A percentile compares a stretch with the other conserved stretches of the same genome.
phyloP scores from a whole-genome alignment of 2,329 filamentous ascomycete genomes.

The Aspergillus quadrilineatus region DNA sequence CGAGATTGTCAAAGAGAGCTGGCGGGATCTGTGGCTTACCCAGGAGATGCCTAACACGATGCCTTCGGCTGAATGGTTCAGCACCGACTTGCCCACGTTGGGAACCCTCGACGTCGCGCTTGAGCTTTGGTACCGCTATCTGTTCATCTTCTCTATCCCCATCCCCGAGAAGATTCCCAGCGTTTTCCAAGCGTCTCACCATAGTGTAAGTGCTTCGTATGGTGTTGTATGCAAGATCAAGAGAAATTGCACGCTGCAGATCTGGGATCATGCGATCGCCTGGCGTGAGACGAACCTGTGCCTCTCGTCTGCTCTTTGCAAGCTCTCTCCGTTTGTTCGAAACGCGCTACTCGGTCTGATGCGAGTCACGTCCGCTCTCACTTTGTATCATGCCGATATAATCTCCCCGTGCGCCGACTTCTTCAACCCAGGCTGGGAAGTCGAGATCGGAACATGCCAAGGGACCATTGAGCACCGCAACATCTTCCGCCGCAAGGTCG shows the following conservation, averaged over 20 bases:
- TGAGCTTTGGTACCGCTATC: conserved; percentile 44
- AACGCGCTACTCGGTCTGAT: conserved; percentile 50
- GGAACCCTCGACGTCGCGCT: conserved; percentile 38
- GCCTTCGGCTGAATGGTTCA: conserved; percentile 38
- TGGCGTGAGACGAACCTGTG: conserved; percentile 58
- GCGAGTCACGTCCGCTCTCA: conserved; percentile 49
- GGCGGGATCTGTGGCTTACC: conserved; percentile 50
- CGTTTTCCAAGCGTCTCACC: conserved; percentile 64
- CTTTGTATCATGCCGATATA: conserved; percentile 59
- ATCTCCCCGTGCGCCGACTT: conserved; percentile 59
- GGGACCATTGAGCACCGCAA: conserved; percentile 58
- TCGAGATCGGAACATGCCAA: conserved; percentile 60
- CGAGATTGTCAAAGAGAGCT: conserved; percentile 45
- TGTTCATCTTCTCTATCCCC: conserved; percentile 59
- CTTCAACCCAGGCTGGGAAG: conserved; percentile 65
- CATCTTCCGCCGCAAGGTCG: conserved; percentile 59
- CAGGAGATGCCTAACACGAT: conserved; percentile 44
- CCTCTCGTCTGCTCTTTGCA: conserved; percentile 51
- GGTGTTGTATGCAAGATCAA: conserved; percentile 63
- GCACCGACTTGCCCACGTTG: conserved; percentile 41
- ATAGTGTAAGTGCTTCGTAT: conserved; percentile 61
- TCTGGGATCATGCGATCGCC: conserved; percentile 64
- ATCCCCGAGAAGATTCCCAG: conserved; percentile 57
- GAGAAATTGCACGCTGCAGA: conserved; percentile 59
- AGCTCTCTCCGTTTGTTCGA: conserved; percentile 51